These are phyloP conservation scores for Stylosanthes scabra DNA, from an alignment of 331 rosid genomes.

Conservation along the genomic window DNA sequence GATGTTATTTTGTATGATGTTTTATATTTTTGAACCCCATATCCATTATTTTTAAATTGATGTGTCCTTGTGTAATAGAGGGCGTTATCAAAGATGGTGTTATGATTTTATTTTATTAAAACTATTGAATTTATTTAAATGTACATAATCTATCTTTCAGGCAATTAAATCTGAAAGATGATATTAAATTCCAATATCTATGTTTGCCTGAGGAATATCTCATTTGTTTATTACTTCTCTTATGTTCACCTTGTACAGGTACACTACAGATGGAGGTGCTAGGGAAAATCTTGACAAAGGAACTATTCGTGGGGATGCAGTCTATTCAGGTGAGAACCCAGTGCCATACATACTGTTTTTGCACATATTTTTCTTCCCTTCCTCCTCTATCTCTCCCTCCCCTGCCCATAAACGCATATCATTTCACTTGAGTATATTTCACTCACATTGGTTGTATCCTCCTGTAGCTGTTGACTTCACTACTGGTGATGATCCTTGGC, in stretches of 20 bases:
- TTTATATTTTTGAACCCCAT: slow-evolving; percentile 35
- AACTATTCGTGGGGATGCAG: slow-evolving; percentile 83
- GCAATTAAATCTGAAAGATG: slow-evolving; percentile 22
- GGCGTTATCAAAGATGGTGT: slow-evolving; percentile 6
- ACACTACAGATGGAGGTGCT: slow-evolving; percentile 95
- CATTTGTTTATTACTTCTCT: slow-evolving; percentile 22
- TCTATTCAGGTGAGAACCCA: slow-evolving; percentile 73
- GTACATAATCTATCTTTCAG: neutral
- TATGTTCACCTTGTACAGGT: slow-evolving; percentile 55
- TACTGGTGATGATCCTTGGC: slow-evolving; percentile 91
- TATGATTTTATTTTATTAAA: slow-evolving; percentile 13
- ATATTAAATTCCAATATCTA: slow-evolving; percentile 11
- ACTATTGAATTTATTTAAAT: slow-evolving; percentile 5
- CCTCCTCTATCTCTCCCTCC: neutral
- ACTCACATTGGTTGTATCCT: slow-evolving; percentile 11
- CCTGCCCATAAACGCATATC: neutral
- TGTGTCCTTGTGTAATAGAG: slow-evolving; percentile 16
- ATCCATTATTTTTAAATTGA: slow-evolving; percentile 26
- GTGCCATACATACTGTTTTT: slow-evolving; percentile 17
- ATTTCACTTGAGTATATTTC: slow-evolving; percentile 7
- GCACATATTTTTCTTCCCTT: slow-evolving; percentile 26
- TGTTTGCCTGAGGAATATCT: neutral
- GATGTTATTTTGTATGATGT: slow-evolving; percentile 75
- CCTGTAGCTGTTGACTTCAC: slow-evolving; percentile 87
- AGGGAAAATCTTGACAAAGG: slow-evolving; percentile 87